A percentile compares a stretch with the other conserved stretches of the same genome.
Conservation (phyloP, 2,329 filamentous ascomycete genomes). For the Xylariaceae sp. region DNA sequence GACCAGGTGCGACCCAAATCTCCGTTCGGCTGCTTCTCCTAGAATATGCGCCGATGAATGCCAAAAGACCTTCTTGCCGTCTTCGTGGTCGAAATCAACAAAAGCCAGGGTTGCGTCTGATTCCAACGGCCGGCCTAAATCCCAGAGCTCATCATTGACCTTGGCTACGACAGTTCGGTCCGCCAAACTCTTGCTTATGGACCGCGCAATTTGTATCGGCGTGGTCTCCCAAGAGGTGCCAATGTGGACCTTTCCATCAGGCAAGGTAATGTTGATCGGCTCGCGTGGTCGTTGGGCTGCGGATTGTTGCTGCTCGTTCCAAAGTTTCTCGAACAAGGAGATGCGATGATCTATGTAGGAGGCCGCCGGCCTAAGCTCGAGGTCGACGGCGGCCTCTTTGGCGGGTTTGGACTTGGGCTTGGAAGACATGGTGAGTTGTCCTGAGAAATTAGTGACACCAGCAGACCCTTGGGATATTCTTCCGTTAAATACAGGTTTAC, state of each 20-base stretch:
- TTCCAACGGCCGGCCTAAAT: constrained; percentile 89
- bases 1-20: constrained; percentile 90
- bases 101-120: constrained; percentile 84
- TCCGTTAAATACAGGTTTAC: too few relatives aligned
- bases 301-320: constrained; percentile 12
- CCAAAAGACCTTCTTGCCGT: constrained; percentile 96
- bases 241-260: constrained; percentile 71
- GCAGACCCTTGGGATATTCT: too few relatives aligned
- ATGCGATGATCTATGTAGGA: constrained; percentile 81
- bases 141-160: constrained; percentile 76
- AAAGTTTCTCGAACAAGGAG: constrained; percentile 28
- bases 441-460: too few relatives aligned
- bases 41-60: constrained; percentile 94
- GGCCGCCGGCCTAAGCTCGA: constrained; percentile 27
- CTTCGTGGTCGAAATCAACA: constrained; percentile 73
- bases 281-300: constrained; percentile 70
- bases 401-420: constrained; percentile 26
- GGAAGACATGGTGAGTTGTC: constrained; percentile 20
- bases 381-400: constrained; percentile 13
- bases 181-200: constrained; percentile 82
- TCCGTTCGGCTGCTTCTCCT: constrained; percentile 90
- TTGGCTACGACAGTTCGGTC: constrained; percentile 89
- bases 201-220: constrained; percentile 76
- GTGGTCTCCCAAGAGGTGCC: constrained; percentile 93
- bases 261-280: constrained; percentile 75